Base-by-base conservation (phyloP, 2,329 filamentous ascomycete species). In the Paecilomyces formosus region DNA sequence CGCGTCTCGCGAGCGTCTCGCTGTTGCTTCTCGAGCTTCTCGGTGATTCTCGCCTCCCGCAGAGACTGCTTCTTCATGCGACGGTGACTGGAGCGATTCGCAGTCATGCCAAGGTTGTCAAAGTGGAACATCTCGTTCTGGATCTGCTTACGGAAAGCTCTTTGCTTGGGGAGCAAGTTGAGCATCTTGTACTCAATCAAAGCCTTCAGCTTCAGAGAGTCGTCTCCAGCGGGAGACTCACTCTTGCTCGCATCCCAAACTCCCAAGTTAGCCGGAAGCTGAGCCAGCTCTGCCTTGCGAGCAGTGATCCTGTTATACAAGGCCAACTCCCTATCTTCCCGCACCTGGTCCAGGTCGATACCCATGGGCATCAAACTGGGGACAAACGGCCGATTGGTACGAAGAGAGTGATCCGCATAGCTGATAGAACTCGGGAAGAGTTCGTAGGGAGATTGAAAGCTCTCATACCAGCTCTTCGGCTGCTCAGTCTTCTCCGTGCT, bases 21-120 rank as follows among this genome's bases (percentile, higher is more conserved):
- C 73, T 99, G 94, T 74, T 99, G 92, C 79, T 97, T 97, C 84
- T 99, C 94, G 1, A 99, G 85, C 76, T 97, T 99, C 83, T 99
- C 94, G 0, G 94, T 99, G 64, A 99, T 95, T 58, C 93, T 88
- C 58, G 94, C 94, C 77, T 99, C 94, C 35, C 93, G 88, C 55
- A 97, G 83, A 55, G 89, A 96, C 75, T 97, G 93, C 79, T 97
- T 97, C 87, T 99, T 99, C 80, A 94, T 89, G 55, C 94, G 88
- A 35, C 94, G 89, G 74, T 97, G 97, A 68, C 88, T 85, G 56
- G 89, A 88, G 55, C 94, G 87, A 71, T 99, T 99, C 0, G 92
- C 93, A 1, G 93, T 97, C 90, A 97, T 97, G 52, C 92, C 93
- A 28, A 97, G 84, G 67, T 96, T 97, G 70, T 97, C 92, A 60